These are phyloP conservation scores for Actinomortierella wolfii DNA, from an alignment of 371 early-diverging fungal species.

Conservation along the genomic window DNA sequence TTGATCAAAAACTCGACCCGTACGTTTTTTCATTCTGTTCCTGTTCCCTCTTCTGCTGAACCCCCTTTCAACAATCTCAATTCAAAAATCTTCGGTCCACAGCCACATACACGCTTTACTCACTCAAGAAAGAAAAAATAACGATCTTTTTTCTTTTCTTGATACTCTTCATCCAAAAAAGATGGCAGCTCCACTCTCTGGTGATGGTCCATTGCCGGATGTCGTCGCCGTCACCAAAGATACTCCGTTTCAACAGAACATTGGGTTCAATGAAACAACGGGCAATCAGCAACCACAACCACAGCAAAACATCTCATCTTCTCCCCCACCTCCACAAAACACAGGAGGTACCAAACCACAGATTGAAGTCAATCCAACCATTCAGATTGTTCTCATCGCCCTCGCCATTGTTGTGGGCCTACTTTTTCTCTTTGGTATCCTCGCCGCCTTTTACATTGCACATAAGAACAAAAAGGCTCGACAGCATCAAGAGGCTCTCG, in stretches of 20 bases:
- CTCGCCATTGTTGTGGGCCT: slow-evolving; percentile 21
- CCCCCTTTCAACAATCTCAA: too few species aligned
- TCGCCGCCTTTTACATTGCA: slow-evolving; percentile 20
- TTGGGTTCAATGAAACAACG: too few species aligned
- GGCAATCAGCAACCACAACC: not conserved
- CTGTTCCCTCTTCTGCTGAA: too few species aligned
- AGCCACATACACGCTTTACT: too few species aligned
- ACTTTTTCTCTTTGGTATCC: slow-evolving; percentile 20
- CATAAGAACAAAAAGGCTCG: slow-evolving; percentile 28
- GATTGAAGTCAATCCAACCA: slow-evolving; percentile 24
- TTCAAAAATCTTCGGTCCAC: too few species aligned
- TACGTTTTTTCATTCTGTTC: too few species aligned
- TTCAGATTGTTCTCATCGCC: slow-evolving; percentile 17
- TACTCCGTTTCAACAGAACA: too few species aligned
- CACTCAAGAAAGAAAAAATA: too few species aligned
- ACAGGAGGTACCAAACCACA: not conserved
- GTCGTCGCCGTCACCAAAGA: too few species aligned
- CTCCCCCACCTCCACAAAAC: not conserved
- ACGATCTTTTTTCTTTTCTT: not conserved
- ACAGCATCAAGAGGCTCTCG: slow-evolving; percentile 6
- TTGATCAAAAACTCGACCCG: too few species aligned
- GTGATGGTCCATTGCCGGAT: too few species aligned
- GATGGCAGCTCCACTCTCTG: too few species aligned
- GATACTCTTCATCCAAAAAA: not conserved
- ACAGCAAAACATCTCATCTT: not conserved